These are phyloP conservation scores for Floccularia luteovirens DNA, from an alignment of 768 basidiomycete species.

Conservation along the genomic window DNA sequence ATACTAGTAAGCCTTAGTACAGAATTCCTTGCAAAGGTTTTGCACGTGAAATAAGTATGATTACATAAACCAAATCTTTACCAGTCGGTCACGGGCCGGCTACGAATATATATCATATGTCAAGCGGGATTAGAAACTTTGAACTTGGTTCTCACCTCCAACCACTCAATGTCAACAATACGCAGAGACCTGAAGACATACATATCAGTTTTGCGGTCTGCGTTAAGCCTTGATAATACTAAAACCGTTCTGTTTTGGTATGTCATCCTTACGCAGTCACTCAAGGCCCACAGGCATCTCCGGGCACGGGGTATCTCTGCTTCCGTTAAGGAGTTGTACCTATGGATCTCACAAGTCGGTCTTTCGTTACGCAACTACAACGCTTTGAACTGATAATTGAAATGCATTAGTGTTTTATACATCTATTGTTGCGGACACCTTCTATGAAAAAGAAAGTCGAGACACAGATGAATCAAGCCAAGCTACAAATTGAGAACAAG, in stretches of 20 bases:
- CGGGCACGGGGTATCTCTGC: constrained; percentile 50
- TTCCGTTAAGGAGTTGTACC: constrained; percentile 44
- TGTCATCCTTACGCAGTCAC: constrained; percentile 38
- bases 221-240: constrained; percentile 31
- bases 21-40: too few species aligned
- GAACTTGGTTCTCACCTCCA: too few species aligned
- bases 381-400: not conserved
- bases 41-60: too few species aligned
- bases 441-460: constrained; percentile 51
- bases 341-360: constrained; percentile 47
- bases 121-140: too few species aligned
- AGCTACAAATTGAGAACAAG: constrained; percentile 55
- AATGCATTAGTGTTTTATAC: constrained; percentile 21
- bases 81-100: too few species aligned
- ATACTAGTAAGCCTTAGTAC: too few species aligned
- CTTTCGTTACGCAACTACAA: constrained; percentile 13
- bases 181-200: too few species aligned
- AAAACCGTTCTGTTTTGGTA: constrained; percentile 57
- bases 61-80: too few species aligned
- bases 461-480: constrained; percentile 56
- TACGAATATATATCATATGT: too few species aligned
- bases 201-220: not conserved
- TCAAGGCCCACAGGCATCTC: constrained; percentile 55
- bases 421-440: constrained; percentile 56
- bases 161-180: too few species aligned